Evolutionary conservation across 2,329 filamentous ascomycete genomes (phyloP), one percentile per base, ranked within the genome.

Genomic region (Massarina eburnea): DNA sequence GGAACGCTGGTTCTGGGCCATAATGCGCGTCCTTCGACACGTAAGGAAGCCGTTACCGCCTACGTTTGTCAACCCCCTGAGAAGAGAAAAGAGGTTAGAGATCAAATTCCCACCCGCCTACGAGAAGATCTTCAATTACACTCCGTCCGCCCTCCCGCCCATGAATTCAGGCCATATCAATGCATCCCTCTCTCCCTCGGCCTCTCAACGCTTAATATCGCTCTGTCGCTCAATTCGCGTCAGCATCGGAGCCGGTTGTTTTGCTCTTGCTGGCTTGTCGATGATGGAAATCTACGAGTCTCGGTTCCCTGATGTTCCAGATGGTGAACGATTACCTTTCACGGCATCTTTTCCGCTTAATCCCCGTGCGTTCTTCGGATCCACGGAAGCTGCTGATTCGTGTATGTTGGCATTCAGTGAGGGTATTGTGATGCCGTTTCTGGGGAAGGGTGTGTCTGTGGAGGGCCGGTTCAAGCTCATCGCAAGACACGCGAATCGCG

Each of bases 391-490:
- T 2, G 61, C 73, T 1, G 71, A 77, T 24, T 71, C 66, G 21
- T 72, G 74, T 45, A 77, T 76, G 74, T 61, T 78, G 3, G 70
- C 73, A 5, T 78, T 78, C 57, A 68, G 64, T 53, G 73, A 76
- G 36, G 74, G 74, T 5, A 71, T 78, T 36, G 55, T 71, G 1
- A 65, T 78, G 48, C 74, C 74, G 0, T 75, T 73, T 49, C 50
- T 76, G 0, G 65, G 65, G 2, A 64, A 65, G 0, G 32, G 48
- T 3, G 55, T 76, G 0, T 56, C 63, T 0, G 47, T 75, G 0
- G 66, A 71, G 27, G 57, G 59, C 4, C 62, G 75, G 1, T 67
- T 78, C 46, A 59, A 51, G 22, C 54, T 77, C 0, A 57, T 74
- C 2, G 70, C 70, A 0, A 56, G 60, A 20, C 64, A 66, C 17